phyloP scores from a whole-genome alignment of 192 early-diverging fungal species.

The Pilaira anomala region DNA sequence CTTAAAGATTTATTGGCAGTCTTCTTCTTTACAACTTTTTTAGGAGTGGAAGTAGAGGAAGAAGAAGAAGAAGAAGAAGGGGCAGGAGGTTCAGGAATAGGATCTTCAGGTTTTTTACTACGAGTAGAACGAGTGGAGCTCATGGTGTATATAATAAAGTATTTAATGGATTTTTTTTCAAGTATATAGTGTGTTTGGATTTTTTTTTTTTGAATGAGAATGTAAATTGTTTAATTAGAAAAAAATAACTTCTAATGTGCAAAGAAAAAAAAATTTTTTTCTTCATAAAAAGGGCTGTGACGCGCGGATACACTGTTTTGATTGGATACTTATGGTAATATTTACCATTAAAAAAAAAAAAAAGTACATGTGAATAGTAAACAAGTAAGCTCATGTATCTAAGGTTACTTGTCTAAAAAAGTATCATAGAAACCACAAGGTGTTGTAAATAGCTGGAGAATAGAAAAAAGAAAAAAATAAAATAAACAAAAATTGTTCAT shows the following conservation, averaged over 20 bases:
- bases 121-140: slow-evolving; percentile 22
- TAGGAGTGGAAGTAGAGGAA: slow-evolving; percentile 1
- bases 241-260: slow-evolving; percentile 9
- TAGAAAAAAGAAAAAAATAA: too few relatives aligned
- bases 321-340: too few relatives aligned
- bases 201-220: neutral
- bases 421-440: too few relatives aligned
- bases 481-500: too few relatives aligned
- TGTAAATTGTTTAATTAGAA: neutral
- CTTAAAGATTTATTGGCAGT: slow-evolving; percentile 37
- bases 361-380: too few relatives aligned
- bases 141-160: slow-evolving; percentile 3
- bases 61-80: slow-evolving; percentile 2
- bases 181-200: too few relatives aligned
- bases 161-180: slow-evolving; percentile 1
- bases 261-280: slow-evolving; percentile 17
- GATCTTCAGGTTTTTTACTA: neutral
- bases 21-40: slow-evolving; percentile 25
- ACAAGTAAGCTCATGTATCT: too few relatives aligned
- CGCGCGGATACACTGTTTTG: too few relatives aligned
- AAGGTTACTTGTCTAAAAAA: too few relatives aligned
- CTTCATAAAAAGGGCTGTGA: neutral
- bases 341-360: too few relatives aligned
- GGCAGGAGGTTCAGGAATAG: neutral
- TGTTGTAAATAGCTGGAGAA: too few relatives aligned